phyloP scores from a whole-genome alignment of 768 basidiomycete species.

The Tulasnella sp. region DNA sequence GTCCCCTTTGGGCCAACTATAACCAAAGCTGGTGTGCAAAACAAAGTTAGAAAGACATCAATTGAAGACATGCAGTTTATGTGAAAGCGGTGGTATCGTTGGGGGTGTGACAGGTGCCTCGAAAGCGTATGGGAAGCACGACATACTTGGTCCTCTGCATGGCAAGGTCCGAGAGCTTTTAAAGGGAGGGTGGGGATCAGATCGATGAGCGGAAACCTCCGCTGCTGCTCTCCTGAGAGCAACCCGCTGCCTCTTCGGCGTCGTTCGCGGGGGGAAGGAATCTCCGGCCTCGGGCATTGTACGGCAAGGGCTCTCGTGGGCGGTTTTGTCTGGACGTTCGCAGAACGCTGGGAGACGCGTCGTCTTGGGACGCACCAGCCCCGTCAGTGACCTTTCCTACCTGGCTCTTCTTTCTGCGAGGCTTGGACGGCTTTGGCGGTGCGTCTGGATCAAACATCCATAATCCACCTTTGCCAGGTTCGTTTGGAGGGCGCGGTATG shows the following conservation, averaged over 20 bases:
- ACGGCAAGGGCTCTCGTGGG: neutral
- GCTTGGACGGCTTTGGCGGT: slow-evolving; percentile 8
- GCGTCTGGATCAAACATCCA: slow-evolving; percentile 12
- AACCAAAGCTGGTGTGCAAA: neutral
- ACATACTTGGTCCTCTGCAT: too few relatives aligned
- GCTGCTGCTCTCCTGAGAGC: too few relatives aligned
- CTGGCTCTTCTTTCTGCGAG: neutral
- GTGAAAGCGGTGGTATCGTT: too few relatives aligned
- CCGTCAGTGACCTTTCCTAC: neutral
- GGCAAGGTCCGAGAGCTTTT: too few relatives aligned
- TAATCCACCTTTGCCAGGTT: slow-evolving; percentile 11
- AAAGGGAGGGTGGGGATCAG: too few relatives aligned
- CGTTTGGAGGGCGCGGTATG: neutral
- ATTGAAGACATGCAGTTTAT: neutral
- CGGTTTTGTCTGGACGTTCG: neutral
- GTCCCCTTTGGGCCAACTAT: too few relatives aligned
- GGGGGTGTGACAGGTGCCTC: too few relatives aligned
- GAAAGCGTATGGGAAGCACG: too few relatives aligned
- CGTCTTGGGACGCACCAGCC: neutral
- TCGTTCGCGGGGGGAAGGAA: neutral
- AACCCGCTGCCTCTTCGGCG: too few relatives aligned
- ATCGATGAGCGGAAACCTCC: too few relatives aligned
- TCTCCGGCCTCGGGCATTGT: neutral
- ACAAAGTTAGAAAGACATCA: neutral
- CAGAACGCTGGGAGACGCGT: neutral